These are phyloP conservation scores for Fusarium begoniae DNA, from an alignment of 2,329 filamentous ascomycete genomes.

Conservation along the genomic window DNA sequence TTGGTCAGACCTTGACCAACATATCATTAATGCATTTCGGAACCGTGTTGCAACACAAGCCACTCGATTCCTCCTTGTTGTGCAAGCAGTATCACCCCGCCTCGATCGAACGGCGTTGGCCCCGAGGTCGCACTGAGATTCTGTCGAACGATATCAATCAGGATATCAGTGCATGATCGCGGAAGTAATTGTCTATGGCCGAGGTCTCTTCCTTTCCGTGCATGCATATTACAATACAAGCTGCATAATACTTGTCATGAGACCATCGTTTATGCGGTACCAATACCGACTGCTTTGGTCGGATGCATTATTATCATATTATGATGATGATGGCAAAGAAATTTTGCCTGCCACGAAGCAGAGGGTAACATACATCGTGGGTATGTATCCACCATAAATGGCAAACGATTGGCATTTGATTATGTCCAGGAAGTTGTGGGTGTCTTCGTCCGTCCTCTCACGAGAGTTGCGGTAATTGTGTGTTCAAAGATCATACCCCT, in stretches of 20 bases:
- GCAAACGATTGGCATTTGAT: not conserved
- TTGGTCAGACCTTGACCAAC: not conserved
- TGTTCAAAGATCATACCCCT: not conserved
- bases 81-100: slow-evolving; percentile 16
- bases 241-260: slow-evolving; percentile 11
- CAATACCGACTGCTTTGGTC: not conserved
- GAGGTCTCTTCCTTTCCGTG: not conserved
- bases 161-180: slow-evolving; percentile 16
- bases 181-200: slow-evolving; percentile 1
- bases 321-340: not conserved
- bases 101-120: slow-evolving; percentile 27
- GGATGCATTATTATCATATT: not conserved
- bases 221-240: slow-evolving; percentile 9
- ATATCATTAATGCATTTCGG: not conserved
- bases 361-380: not conserved
- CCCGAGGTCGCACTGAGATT: slow-evolving; percentile 23
- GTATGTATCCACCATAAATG: not conserved
- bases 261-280: not conserved
- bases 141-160: slow-evolving; percentile 9
- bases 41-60: slow-evolving; percentile 3
- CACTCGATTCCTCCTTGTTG: not conserved
- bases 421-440: not conserved
- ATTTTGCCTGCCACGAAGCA: not conserved
- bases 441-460: not conserved
- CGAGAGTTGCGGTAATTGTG: not conserved